Evolutionary conservation across 2,329 filamentous ascomycete species (phyloP).

Genomic region (Xylariaceae sp.): DNA sequence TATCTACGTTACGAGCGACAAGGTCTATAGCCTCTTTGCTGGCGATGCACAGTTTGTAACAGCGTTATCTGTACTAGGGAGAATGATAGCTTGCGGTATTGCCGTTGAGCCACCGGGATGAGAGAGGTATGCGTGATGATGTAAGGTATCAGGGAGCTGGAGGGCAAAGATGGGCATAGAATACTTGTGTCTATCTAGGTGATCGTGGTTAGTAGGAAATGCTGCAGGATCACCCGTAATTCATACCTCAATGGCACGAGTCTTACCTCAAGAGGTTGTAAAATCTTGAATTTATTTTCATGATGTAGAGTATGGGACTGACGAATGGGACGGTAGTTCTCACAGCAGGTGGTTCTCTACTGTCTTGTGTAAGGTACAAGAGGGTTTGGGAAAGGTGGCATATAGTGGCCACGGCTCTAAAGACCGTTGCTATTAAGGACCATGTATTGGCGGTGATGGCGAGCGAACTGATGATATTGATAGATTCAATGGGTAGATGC

Average conservation of each 20-base stretch:
- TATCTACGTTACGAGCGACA: neutral
- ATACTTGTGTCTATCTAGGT: slow-evolving; percentile 3
- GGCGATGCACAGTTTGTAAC: neutral
- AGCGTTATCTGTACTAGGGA: neutral
- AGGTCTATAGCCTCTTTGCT: neutral
- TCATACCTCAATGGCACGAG: too few relatives aligned
- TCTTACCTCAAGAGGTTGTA: slow-evolving; percentile 7
- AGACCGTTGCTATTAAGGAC: neutral
- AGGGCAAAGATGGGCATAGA: slow-evolving; percentile 3
- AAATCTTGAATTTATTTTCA: slow-evolving; percentile 2
- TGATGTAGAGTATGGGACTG: slow-evolving; percentile 4
- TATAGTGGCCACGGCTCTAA: neutral
- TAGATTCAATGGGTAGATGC: neutral
- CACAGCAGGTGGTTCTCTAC: neutral
- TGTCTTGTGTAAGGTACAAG: neutral
- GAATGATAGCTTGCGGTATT: slow-evolving; percentile 2
- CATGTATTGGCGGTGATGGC: neutral
- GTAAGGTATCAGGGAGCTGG: neutral
- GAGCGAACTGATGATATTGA: neutral
- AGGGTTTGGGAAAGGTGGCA: neutral
- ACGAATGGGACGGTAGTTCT: neutral
- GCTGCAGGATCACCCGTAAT: neutral
- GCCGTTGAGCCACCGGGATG: neutral
- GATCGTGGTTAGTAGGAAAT: neutral
- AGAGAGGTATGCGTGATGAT: slow-evolving; percentile 4